These are phyloP conservation scores for Serendipita sp. DNA, from an alignment of 768 basidiomycete genomes.

Conservation along the genomic window DNA sequence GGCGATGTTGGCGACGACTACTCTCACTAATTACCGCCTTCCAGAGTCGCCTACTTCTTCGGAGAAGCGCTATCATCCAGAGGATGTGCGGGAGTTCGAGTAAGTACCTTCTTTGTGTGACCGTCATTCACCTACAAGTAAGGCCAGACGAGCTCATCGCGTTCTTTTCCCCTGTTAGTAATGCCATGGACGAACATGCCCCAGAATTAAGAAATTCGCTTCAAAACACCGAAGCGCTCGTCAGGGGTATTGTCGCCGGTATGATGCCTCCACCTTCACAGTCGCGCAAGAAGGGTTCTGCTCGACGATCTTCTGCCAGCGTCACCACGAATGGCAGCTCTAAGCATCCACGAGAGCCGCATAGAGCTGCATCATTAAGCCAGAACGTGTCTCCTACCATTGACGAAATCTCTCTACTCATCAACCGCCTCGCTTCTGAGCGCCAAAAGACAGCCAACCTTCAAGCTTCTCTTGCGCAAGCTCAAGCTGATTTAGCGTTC, in stretches of 20 bases:
- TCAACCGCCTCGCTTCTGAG: background rate
- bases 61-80: background rate
- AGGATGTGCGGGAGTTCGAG: background rate
- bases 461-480: background rate
- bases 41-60: too few relatives aligned
- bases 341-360: background rate
- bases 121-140: background rate
- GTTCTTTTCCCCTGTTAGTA: background rate
- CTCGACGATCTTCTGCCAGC: background rate
- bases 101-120: background rate
- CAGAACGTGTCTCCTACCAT: background rate
- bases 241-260: background rate
- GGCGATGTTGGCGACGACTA: too few relatives aligned
- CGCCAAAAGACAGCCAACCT: slow-evolving; percentile 4
- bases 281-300: background rate
- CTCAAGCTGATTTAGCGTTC: background rate
- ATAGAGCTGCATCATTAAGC: background rate
- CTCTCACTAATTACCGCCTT: too few relatives aligned
- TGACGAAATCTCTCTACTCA: slow-evolving; percentile 1
- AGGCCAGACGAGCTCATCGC: too few relatives aligned
- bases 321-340: background rate
- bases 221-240: background rate
- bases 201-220: background rate
- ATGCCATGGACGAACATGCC: slow-evolving; percentile 4
- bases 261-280: background rate